Conservation (phyloP, 129 eudicot genomes). For the Rutidosis leptorrhynchoides region DNA sequence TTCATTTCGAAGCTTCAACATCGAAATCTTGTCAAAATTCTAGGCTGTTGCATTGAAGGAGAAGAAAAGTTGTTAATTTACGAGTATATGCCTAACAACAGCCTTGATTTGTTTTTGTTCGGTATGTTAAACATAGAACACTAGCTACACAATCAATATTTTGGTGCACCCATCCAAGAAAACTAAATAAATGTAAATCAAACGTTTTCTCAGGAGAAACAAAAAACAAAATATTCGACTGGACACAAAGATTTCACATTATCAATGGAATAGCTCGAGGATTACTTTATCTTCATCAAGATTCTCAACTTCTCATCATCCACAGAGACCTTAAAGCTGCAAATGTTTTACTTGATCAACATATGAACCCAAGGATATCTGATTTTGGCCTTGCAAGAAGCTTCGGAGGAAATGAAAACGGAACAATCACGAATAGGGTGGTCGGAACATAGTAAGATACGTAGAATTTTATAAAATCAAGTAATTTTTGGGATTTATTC, state of each 20-base stretch:
- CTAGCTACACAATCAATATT: background rate
- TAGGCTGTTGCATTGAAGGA: conserved; percentile 35
- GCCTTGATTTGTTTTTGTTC: conserved; percentile 37
- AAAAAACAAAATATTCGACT: conserved; percentile 22
- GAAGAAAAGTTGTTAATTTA: conserved; percentile 34
- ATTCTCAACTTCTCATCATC: conserved; percentile 28
- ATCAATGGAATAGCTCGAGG: conserved; percentile 44
- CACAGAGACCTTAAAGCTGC: conserved; percentile 39
- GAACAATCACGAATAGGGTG: conserved; percentile 26
- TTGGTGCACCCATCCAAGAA: background rate
- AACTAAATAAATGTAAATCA: background rate
- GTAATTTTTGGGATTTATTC: background rate
- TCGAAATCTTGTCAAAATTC: conserved; percentile 38
- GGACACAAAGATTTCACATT: conserved; percentile 34
- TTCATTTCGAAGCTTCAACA: conserved; percentile 42
- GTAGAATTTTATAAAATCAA: no score
- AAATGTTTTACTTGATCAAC: conserved; percentile 36
- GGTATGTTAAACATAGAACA: conserved; percentile 11
- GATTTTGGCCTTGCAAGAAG: conserved; percentile 47
- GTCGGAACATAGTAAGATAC: conserved; percentile 49
- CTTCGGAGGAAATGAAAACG: conserved; percentile 29
- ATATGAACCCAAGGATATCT: conserved; percentile 43
- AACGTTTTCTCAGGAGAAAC: background rate
- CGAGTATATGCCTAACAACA: conserved; percentile 45
- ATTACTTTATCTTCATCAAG: conserved; percentile 46